A percentile compares a stretch with the other conserved stretches of the same genome.
Evolutionary conservation across 2,329 filamentous ascomycete species (phyloP).

Genomic region (Ceratocystis cacaofunesta): DNA sequence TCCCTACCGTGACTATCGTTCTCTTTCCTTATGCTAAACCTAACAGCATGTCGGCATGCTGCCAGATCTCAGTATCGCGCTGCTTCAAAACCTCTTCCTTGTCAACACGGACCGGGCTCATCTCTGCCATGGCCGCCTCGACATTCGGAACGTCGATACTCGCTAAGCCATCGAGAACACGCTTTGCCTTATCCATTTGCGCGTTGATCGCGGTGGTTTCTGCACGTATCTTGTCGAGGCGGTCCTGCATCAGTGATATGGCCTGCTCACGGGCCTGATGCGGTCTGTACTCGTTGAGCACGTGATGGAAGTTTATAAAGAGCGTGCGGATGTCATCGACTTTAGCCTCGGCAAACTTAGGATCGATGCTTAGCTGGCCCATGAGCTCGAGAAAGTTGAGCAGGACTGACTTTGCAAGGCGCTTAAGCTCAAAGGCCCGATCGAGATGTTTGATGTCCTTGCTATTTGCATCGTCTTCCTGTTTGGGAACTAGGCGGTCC

Average conservation of each 20-base stretch:
- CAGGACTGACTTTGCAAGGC: conserved; percentile 68
- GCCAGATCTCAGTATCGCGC: conserved; percentile 9
- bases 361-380: conserved; percentile 53
- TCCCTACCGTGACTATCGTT: too few relatives aligned
- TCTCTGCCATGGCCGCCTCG: not conserved
- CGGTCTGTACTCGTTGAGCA: conserved; percentile 86
- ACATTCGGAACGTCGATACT: conserved; percentile 28
- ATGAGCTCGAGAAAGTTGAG: conserved; percentile 79
- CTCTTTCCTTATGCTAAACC: not conserved
- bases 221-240: conserved; percentile 53
- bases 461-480: conserved; percentile 29
- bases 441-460: conserved; percentile 43
- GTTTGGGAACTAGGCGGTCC: conserved; percentile 39
- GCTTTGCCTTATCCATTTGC: conserved; percentile 57
- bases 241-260: conserved; percentile 76
- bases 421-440: conserved; percentile 54
- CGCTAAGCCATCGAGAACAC: conserved; percentile 54
- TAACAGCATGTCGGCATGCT: not conserved
- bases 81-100: not conserved
- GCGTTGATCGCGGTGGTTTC: conserved; percentile 58
- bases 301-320: conserved; percentile 80
- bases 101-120: not conserved
- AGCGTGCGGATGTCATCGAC: conserved; percentile 65
- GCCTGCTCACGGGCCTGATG: conserved; percentile 83
- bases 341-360: conserved; percentile 52